Evolutionary conservation across 225 moss, liverwort and hornwort species (phyloP), one percentile per base, ranked within the genome.

Genomic region (Polytrichum formosum): DNA sequence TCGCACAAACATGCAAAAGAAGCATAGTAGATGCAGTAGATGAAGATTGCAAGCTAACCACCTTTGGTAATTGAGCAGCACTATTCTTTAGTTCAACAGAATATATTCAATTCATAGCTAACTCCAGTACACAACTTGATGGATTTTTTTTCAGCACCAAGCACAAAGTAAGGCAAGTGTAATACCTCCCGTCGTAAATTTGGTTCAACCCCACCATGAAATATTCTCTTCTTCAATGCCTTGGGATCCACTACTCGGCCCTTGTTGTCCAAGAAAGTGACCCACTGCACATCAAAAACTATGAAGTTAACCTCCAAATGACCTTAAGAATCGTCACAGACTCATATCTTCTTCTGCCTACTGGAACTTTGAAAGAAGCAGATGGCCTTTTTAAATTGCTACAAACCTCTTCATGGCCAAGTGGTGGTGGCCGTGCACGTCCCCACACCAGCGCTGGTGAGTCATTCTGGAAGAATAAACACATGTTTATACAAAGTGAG

Each of bases 401-500:
- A 69, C 64, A 55, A 25, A 98, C 97, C 97, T 98, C 98, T 73
- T 98, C 98, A 67, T 74, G 70, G 62, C 90, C 94, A 68, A 98
- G 82, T 26, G 98, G 98, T 29, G 98, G 92, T 71, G 98, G 94
- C 67, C 98, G 91, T 70, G 94, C 84, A 79, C 87, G 87, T 76
- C 92, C 94, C 98, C 91, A 91, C 27, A 98, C 98, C 74, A 98
- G 79, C 66, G 97, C 83, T 61, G 98, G 94, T 61, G 90, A 82
- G 56, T 91, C 85, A 77, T 78, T 88, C 98, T 98, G 88, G 66
- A 63, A 63, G 21, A 13, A 46, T 46, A 16, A 46, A 13, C 46
- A 46, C 13, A 46, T 46, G 16, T 46, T 46, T 16, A 46, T 9
- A 46, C n/a, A 0, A 46, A 46, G 46, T 46, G 46, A 46, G 46